Conservation (phyloP, 768 basidiomycete species). For the Russula ochroleuca region DNA sequence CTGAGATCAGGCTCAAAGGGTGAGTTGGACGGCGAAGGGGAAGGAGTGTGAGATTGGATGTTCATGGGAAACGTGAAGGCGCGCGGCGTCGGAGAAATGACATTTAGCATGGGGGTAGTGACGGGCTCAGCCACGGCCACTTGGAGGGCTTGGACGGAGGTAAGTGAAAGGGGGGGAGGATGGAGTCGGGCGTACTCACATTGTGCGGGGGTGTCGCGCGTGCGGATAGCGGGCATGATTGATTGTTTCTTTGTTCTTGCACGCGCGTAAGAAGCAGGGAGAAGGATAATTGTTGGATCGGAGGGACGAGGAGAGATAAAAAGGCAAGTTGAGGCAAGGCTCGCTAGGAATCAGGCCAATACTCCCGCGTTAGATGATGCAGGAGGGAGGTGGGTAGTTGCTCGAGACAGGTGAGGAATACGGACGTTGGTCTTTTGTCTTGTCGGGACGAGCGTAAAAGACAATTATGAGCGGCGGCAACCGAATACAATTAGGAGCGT, state of each 20-base stretch:
- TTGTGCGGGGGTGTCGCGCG: slow-evolving; percentile 64
- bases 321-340: slow-evolving; percentile 21
- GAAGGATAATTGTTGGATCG: slow-evolving; percentile 14
- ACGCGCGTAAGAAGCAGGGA: slow-evolving; percentile 8
- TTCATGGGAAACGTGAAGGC: slow-evolving; percentile 57
- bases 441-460: slow-evolving; percentile 21
- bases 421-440: slow-evolving; percentile 25
- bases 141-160: slow-evolving; percentile 54
- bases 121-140: slow-evolving; percentile 58
- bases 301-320: slow-evolving; percentile 20
- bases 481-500: slow-evolving; percentile 27
- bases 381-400: slow-evolving; percentile 27
- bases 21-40: slow-evolving; percentile 61
- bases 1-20: slow-evolving; percentile 71
- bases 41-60: slow-evolving; percentile 39
- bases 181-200: slow-evolving; percentile 34
- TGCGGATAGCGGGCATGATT: slow-evolving; percentile 79
- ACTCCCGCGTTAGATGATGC: slow-evolving; percentile 22
- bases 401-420: slow-evolving; percentile 14
- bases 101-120: slow-evolving; percentile 52
- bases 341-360: slow-evolving; percentile 12
- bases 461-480: slow-evolving; percentile 29
- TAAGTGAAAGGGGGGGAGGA: slow-evolving; percentile 2
- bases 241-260: slow-evolving; percentile 34
- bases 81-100: slow-evolving; percentile 64